Percentiles rank a stretch among this genome's conserved stretches.
These are phyloP conservation scores for Styphnolobium japonicum DNA, from an alignment of 306 rosid genomes.

Conservation along the genomic window DNA sequence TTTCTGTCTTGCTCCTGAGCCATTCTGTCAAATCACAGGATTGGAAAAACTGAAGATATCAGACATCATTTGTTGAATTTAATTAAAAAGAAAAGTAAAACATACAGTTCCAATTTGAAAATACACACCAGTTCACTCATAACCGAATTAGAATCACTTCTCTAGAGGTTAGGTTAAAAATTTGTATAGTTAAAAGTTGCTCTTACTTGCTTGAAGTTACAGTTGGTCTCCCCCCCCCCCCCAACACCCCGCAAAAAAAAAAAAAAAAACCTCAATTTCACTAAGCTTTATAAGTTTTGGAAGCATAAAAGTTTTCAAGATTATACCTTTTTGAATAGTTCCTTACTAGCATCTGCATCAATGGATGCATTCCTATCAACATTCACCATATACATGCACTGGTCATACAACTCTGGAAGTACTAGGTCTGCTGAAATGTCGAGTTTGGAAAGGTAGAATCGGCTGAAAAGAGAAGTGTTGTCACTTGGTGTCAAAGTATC, in stretches of 20 bases:
- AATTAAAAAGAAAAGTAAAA: neutral
- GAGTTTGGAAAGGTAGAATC: conserved; percentile 83
- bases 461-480: conserved; percentile 49
- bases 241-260: too few relatives aligned
- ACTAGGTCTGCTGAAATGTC: conserved; percentile 75
- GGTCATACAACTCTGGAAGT: conserved; percentile 62
- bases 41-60: neutral
- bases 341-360: conserved; percentile 46
- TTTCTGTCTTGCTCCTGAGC: conserved; percentile 42
- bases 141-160: neutral
- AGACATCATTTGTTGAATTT: conserved; percentile 6
- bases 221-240: too few relatives aligned
- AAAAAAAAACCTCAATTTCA: too few relatives aligned
- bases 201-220: too few relatives aligned
- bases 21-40: conserved; percentile 57
- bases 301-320: conserved; percentile 4
- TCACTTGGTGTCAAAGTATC: conserved; percentile 39
- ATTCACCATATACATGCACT: conserved; percentile 68
- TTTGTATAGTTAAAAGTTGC: too few relatives aligned
- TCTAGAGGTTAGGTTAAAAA: neutral
- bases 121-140: neutral
- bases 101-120: neutral
- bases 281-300: too few relatives aligned
- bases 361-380: conserved; percentile 37
- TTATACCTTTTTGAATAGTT: conserved; percentile 58